Conservation (phyloP, 352 stramenopile species). For the Phytophthora aleatoria region DNA sequence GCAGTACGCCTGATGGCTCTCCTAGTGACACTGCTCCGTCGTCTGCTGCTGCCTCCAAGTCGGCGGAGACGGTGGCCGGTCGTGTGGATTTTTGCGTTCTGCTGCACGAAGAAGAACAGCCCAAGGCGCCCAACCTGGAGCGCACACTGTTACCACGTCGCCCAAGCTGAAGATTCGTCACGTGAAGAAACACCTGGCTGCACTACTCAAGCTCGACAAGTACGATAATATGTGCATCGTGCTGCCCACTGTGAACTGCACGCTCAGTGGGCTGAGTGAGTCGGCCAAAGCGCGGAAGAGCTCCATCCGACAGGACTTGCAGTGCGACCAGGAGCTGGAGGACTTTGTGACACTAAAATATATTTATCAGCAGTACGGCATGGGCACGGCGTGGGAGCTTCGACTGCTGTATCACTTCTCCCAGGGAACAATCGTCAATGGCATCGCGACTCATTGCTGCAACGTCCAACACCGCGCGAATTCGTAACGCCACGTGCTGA, state of each 20-base stretch:
- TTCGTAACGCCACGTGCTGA: background rate
- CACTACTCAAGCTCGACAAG: slow-evolving; percentile 52
- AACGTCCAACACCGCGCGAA: slow-evolving; percentile 15
- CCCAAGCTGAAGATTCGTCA: slow-evolving; percentile 72
- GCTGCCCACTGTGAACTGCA: slow-evolving; percentile 55
- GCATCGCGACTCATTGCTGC: slow-evolving; percentile 59
- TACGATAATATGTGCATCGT: slow-evolving; percentile 63
- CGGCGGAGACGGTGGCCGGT: slow-evolving; percentile 11
- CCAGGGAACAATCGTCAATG: slow-evolving; percentile 66
- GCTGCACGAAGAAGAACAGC: slow-evolving; percentile 57
- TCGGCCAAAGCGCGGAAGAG: slow-evolving; percentile 22
- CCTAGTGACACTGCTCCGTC: slow-evolving; percentile 10
- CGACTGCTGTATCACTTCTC: slow-evolving; percentile 82
- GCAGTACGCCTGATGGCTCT: slow-evolving; percentile 19
- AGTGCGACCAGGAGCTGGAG: slow-evolving; percentile 75
- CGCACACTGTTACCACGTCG: slow-evolving; percentile 66
- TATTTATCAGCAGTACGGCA: slow-evolving; percentile 86
- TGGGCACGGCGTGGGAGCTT: slow-evolving; percentile 70
- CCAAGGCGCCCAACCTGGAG: slow-evolving; percentile 39
- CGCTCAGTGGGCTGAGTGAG: slow-evolving; percentile 47
- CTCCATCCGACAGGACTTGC: slow-evolving; percentile 62
- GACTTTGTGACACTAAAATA: slow-evolving; percentile 71
- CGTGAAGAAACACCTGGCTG: slow-evolving; percentile 71
- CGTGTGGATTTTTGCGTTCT: slow-evolving; percentile 65
- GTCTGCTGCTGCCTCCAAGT: slow-evolving; percentile 12